Base-by-base conservation (phyloP, 2,329 filamentous ascomycete species). In the Pyricularia grisea region DNA sequence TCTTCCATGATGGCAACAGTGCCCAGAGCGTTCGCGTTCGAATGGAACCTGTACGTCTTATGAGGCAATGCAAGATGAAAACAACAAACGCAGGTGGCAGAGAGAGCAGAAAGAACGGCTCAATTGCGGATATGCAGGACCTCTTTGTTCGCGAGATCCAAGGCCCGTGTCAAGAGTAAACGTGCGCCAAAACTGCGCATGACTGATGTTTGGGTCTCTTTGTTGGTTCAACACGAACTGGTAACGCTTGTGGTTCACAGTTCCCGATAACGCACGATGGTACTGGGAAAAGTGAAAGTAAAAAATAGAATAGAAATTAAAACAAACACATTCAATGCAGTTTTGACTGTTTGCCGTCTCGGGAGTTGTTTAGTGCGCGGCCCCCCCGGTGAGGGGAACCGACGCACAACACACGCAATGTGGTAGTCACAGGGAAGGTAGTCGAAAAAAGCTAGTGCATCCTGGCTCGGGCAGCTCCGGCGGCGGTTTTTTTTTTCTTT, bases 1-100 rank as follows among this genome's bases (percentile, higher is more conserved):
- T 84, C 81, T 74, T 83, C 80, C 82, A 84, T 85, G 71, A 74
- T 76, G 60, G 23, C 23, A 28, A 28, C 25, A 28, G 27, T 63
- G 23, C 60, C 27, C 60, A 20, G 60, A 63, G 60, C 60, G 25
- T 12, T 63, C 60, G 60, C 60, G 60, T 63, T 4, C 12, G 42
- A 50, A n/a, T 6, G n/a, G 4, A 55, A 27, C 42, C 42, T 50
- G 42, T 7, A 50, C 42, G 14, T n/a, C 17, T 36, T 25, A 14
- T n/a, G 33, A 36, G 33, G 20, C 4, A n/a, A 33, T 14, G 25
- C n/a, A n/a, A 67, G 23, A 67, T 20, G 55, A 33, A 58, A 67
- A 69, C 1, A 66, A n/a, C 14, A 30, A 65, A n/a, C 63, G 12
- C 27, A 36, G 30, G 64, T 33, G 12, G 30, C 10, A 31, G 23